These are phyloP conservation scores for Dalechampia spathulata DNA, from an alignment of 441 rosid species.

Conservation along the genomic window DNA sequence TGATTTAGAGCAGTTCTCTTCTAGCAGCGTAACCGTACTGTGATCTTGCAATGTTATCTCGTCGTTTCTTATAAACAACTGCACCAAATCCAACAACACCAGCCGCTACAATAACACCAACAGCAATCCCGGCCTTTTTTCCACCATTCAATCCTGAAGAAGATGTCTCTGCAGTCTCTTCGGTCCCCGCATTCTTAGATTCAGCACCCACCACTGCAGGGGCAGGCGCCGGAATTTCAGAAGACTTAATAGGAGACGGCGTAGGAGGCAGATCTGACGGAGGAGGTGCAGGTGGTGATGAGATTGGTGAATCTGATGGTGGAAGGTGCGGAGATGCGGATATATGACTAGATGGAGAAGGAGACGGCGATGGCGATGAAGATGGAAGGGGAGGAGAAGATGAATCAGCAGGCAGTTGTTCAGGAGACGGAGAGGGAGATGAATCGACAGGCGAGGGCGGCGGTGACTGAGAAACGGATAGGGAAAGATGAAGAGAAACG, in stretches of 20 bases:
- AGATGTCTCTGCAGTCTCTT: constrained; percentile 2
- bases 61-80: constrained; percentile 52
- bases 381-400: constrained; percentile 11
- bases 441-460: constrained; percentile 4
- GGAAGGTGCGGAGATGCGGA: constrained; percentile 7
- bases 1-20: constrained; percentile 46
- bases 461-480: not conserved
- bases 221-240: constrained; percentile 21
- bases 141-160: constrained; percentile 36
- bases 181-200: constrained; percentile 21
- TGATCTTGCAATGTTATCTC: constrained; percentile 46
- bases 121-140: constrained; percentile 47
- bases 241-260: constrained; percentile 15
- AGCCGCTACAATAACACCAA: constrained; percentile 35
- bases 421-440: not conserved
- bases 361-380: constrained; percentile 13
- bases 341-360: constrained; percentile 2
- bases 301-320: constrained; percentile 19
- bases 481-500: not conserved
- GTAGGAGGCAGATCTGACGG: constrained; percentile 27
- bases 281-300: constrained; percentile 33
- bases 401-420: no score
- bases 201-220: constrained; percentile 18
- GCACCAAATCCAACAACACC: constrained; percentile 40
- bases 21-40: constrained; percentile 40